Evolutionary conservation across 768 basidiomycete species (phyloP), one percentile per base, ranked within the genome.

Genomic region (Tephrocybe sp.): DNA sequence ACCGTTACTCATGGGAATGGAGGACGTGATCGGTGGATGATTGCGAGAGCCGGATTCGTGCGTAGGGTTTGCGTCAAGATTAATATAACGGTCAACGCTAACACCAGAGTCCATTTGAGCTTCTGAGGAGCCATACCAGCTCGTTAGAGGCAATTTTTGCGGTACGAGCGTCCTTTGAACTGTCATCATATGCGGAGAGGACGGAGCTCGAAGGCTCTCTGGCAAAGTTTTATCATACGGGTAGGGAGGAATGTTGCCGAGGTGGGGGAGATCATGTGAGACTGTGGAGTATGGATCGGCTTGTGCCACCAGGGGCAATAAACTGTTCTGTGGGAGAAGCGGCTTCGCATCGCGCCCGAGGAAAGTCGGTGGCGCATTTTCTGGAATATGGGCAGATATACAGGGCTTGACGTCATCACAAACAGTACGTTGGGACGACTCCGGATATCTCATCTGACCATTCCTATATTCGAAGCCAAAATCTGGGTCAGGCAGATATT

Each of bases 1-100:
- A 38, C 55, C 57, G 50, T 63, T 69, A 70, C 65, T 54, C 69
- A 70, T 70, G 67, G 68, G 69, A 69, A 71, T 70, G 68, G 70
- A 71, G 64, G 65, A 59, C 24, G 53, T 29, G n/a, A 53, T 31
- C 22, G 9, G 36, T 23, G 42, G 22, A 8, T 50, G 27, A 19
- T 30, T 12, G 25, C 42, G 22, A 3, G 24, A 38, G 18, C 29
- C 13, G 24, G 36, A 21, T 15, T 12, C 23, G n/a, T 50, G 47
- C 24, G 24, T 19, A 40, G 18, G 25, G 8, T 52, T 23, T 7
- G 37, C 23, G 15, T 37, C 38, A 27, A 42, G 37, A 45, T n/a
- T 53, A 23, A 40, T 34, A 37, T 46, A 49, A n/a, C 13, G 33
- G 15, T 34, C 33, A 34, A 34, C 15, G 13, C 33, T 34, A 15